A percentile compares a stretch with the other conserved stretches of the same genome.
Conservation (phyloP, 768 basidiomycete species). For the Podaxis sp. region DNA sequence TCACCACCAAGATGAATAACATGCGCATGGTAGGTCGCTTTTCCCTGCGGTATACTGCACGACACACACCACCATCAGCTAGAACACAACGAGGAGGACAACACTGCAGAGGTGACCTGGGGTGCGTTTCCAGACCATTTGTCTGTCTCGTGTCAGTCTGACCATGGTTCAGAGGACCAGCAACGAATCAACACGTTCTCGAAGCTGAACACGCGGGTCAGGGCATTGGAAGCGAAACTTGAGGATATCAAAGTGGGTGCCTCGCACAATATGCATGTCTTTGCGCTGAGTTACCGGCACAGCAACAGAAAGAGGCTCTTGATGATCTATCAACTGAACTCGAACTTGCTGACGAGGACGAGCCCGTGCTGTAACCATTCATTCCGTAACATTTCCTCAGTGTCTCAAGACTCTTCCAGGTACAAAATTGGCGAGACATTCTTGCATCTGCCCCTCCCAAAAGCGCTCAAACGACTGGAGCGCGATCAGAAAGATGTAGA, state of each 20-base stretch:
- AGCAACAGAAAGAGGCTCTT: conserved; percentile 95
- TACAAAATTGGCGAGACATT: conserved; percentile 92
- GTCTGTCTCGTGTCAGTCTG: conserved; percentile 6
- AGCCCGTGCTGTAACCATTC: conserved; percentile 65
- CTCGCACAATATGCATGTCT: background rate
- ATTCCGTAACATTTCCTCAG: background rate
- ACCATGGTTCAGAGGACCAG: conserved; percentile 64
- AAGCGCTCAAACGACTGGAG: conserved; percentile 72
- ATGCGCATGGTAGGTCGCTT: conserved; percentile 15
- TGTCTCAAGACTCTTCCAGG: conserved; percentile 36
- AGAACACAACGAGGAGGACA: conserved; percentile 76
- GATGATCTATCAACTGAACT: conserved; percentile 88
- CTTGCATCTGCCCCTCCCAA: conserved; percentile 69
- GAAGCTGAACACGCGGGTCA: conserved; percentile 80
- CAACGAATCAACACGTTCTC: conserved; percentile 91
- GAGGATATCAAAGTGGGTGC: conserved; percentile 66
- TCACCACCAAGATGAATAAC: conserved; percentile 9
- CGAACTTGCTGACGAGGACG: conserved; percentile 86
- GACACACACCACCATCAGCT: conserved; percentile 42
- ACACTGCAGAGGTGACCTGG: conserved; percentile 81
- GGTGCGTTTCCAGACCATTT: conserved; percentile 42
- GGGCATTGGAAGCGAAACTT: conserved; percentile 70
- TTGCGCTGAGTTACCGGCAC: conserved; percentile 14
- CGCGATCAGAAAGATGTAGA: conserved; percentile 64
- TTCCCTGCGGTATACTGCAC: background rate